phyloP scores from a whole-genome alignment of 2,329 filamentous ascomycete genomes.

The Botrytis cinerea region DNA sequence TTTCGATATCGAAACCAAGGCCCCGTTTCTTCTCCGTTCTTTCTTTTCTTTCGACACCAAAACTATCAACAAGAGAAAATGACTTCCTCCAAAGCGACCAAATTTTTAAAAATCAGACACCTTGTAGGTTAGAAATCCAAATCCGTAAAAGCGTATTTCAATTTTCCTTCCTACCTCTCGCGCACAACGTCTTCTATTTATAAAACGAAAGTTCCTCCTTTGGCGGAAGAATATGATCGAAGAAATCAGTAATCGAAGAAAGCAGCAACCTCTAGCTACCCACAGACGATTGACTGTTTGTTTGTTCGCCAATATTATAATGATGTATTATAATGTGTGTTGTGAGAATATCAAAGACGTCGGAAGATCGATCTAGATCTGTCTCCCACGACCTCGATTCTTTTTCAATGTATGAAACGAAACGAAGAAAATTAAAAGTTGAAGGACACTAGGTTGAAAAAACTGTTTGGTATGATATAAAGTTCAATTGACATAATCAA shows the following conservation, averaged over 20 bases:
- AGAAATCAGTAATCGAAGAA: background rate
- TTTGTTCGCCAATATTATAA: background rate
- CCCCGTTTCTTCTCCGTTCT: too few species aligned
- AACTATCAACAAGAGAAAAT: background rate
- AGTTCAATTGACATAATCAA: too few species aligned
- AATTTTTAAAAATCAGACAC: background rate
- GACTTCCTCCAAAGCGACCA: background rate
- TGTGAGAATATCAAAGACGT: background rate
- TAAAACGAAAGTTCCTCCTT: background rate
- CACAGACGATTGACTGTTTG: background rate
- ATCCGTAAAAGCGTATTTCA: background rate
- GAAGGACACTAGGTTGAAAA: too few species aligned
- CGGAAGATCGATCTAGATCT: background rate
- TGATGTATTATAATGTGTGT: background rate
- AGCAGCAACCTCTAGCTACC: background rate
- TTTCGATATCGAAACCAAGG: background rate
- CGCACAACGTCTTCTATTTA: background rate
- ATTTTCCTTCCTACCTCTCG: background rate
- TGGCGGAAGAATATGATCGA: background rate
- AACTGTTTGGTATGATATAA: too few species aligned
- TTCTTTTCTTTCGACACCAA: background rate
- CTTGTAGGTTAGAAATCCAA: background rate
- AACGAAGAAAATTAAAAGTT: background rate
- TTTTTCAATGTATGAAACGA: background rate
- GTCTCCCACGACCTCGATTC: background rate